These are phyloP conservation scores for Chalciporus piperatus DNA, from an alignment of 768 basidiomycete genomes.

Conservation along the genomic window DNA sequence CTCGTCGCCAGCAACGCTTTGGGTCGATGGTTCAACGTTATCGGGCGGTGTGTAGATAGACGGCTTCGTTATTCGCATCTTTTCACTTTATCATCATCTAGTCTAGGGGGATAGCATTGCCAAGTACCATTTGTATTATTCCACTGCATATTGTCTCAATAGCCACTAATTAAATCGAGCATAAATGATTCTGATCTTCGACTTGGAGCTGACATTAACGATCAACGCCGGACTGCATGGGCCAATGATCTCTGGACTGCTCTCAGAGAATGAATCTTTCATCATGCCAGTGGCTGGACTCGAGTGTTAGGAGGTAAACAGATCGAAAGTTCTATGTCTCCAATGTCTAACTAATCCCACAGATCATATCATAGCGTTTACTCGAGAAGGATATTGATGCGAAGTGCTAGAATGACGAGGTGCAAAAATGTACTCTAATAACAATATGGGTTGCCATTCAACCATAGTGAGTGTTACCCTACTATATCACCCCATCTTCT, in stretches of 20 bases:
- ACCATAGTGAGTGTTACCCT: not conserved
- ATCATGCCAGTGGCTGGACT: slow-evolving; percentile 41
- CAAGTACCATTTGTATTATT: slow-evolving; percentile 24
- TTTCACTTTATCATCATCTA: slow-evolving; percentile 16
- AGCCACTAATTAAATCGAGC: slow-evolving; percentile 3
- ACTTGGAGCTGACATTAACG: not conserved
- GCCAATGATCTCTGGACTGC: slow-evolving; percentile 43
- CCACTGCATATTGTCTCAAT: slow-evolving; percentile 23
- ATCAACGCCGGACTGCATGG: too few relatives aligned
- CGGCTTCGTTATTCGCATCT: slow-evolving; percentile 5
- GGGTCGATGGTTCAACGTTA: slow-evolving; percentile 3
- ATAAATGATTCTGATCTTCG: not conserved
- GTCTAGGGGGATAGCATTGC: slow-evolving; percentile 6
- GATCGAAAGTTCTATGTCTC: slow-evolving; percentile 7
- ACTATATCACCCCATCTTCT: slow-evolving; percentile 27
- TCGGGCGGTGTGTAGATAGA: slow-evolving; percentile 4
- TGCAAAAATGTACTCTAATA: not conserved
- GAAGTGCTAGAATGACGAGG: slow-evolving; percentile 15
- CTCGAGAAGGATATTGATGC: slow-evolving; percentile 67
- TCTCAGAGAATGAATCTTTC: slow-evolving; percentile 40
- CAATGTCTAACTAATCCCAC: not conserved
- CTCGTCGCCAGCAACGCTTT: slow-evolving; percentile 39
- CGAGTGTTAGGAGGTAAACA: slow-evolving; percentile 57
- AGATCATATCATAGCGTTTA: slow-evolving; percentile 67
- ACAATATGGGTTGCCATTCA: not conserved